Evolutionary conservation across 2,329 filamentous ascomycete species (phyloP).

Genomic region (Sarocladium strictum): DNA sequence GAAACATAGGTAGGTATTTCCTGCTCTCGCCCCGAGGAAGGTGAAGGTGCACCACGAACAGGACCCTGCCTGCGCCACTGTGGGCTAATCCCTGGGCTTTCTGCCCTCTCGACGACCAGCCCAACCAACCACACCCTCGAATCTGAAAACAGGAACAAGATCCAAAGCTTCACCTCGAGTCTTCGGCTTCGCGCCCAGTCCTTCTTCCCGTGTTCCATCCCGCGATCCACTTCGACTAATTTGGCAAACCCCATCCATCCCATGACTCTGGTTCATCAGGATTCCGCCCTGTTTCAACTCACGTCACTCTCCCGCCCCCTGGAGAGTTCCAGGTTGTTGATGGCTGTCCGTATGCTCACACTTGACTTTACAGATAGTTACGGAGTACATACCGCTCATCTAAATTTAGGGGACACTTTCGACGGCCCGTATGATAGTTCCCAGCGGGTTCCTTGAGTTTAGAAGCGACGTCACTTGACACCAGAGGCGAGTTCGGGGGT

Average conservation of each 20-base stretch:
- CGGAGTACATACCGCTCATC: too few species aligned
- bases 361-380: too few species aligned
- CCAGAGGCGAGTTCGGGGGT: neutral
- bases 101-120: neutral
- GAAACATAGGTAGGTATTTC: too few species aligned
- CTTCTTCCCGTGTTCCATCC: neutral
- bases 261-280: neutral
- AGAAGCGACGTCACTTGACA: neutral
- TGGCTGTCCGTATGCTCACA: too few species aligned
- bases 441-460: neutral
- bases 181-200: neutral
- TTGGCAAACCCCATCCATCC: neutral
- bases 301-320: neutral
- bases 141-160: too few species aligned
- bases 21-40: too few species aligned
- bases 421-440: neutral
- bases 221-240: neutral
- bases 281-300: neutral
- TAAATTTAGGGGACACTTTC: neutral
- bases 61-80: slow-evolving; percentile 3
- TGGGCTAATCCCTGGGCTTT: slow-evolving; percentile 6
- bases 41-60: too few species aligned
- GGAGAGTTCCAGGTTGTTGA: neutral
- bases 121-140: too few species aligned
- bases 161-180: too few species aligned